Evolutionary conservation across 2,329 filamentous ascomycete species (phyloP), one percentile per base, ranked within the genome.

Genomic region (Akanthomyces dipterigenus): DNA sequence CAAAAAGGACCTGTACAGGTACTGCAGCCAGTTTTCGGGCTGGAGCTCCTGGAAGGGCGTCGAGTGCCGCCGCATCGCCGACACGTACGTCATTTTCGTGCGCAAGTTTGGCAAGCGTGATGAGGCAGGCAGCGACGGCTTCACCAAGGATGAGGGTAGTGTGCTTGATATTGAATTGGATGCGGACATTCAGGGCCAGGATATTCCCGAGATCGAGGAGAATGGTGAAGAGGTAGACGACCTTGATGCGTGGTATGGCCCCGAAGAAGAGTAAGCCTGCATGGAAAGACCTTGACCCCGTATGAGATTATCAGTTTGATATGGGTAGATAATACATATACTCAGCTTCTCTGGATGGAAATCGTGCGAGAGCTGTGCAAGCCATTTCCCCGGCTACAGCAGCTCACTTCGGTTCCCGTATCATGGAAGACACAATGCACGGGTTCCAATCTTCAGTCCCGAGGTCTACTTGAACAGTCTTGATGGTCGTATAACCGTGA

Each of bases 1-100:
- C 67, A 71, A 72, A 63, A 63, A 64, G 3, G 73, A 75, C 56
- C 63, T 70, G 28, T 68, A 69, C 63, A 57, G 60, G 31, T 66
- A 62, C 63, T 69, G 66, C 61, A 50, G 56, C 11, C 53, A 48
- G n/a, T 62, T 57, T 28, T 53, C 34, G 5, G 54, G 62, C 28
- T 26, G 55, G 6, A 20, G 14, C 24, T 56, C 56, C 40, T 59
- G 28, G 43, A 64, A 62, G 60, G 58, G 63, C 42, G 56, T 62
- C 46, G 40, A 58, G 55, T 61, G 64, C 56, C 60, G 63, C 26
- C 58, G 48, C 55, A 40, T 63, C 22, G 68, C 68, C 5, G 65
- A 68, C 54, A 57, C 64, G 12, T 70, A 68, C 62, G 58, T 65
- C 54, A 57, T 51, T 12, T 57, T 59, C 26, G 67, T 69, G 12